Base-by-base conservation (phyloP, 352 stramenopile species). In the Pythium aphanidermatum region DNA sequence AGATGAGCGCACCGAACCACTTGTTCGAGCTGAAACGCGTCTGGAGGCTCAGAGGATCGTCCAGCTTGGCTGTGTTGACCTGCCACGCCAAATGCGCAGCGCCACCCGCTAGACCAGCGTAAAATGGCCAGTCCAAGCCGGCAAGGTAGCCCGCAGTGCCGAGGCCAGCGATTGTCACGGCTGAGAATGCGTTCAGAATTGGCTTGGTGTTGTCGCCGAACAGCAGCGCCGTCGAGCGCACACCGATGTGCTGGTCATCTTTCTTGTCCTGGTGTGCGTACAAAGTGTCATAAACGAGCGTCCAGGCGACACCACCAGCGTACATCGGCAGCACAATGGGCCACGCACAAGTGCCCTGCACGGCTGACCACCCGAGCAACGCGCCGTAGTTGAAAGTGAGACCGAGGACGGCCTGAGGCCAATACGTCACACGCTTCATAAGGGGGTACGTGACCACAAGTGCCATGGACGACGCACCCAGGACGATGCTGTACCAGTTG, bases 221-320 rank as follows among this genome's bases (percentile, higher is more conserved):
- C 6, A 96, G 85, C 44, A 99, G 68, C 24, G 96, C 95, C 12
- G 96, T 98, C 13, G 90, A 98, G 44, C 92, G 86, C 32, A 99
- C 83, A 27, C 96, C 96, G 30, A 99, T 89, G 51, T 93, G 85
- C 31, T 74, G 56, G 76, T 99, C 96, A 63, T 99, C 96, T 12
- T 82, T 80, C 77, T 98, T 98, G 74, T 99, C 80, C 47, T 99
- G 96, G 70, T 99, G 95, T 11, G 95, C 97, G 72, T 99, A 99
- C 19, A 99, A 66, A 12, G 96, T 99, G 70, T 99, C 97, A 65
- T 99, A 99, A n/a, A 99, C 87, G 23, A 99, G 58, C 16, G 97
- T 99, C 96, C 96, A 99, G n/a, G 79, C 79, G 8, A 99, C 72
- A 24, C 95, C 92, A 17, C 81, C 87, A 1, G 70, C 65, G 70